These are phyloP conservation scores for Eucalyptus sp. DNA, from an alignment of 345 rosid species.

Conservation along the genomic window DNA sequence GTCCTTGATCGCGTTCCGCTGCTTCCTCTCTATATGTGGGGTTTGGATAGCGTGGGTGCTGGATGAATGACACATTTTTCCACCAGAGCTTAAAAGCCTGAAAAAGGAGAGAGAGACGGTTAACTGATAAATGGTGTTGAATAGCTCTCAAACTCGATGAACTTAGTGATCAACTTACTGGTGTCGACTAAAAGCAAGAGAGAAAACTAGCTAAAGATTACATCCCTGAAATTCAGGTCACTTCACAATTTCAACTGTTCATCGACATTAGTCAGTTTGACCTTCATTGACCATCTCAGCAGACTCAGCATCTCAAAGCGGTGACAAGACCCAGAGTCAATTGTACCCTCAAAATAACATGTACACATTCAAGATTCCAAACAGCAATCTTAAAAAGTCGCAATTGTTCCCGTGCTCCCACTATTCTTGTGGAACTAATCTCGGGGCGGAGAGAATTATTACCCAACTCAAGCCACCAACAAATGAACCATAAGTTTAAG, in stretches of 20 bases:
- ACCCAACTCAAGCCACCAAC: neutral
- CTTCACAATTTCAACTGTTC: neutral
- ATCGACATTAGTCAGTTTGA: neutral
- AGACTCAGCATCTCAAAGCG: neutral
- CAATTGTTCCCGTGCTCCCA: neutral
- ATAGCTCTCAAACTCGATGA: neutral
- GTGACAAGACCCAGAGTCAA: neutral
- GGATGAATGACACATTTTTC: slow-evolving; percentile 63
- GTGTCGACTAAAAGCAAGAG: neutral
- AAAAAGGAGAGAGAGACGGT: neutral
- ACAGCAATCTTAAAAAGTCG: neutral
- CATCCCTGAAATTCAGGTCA: neutral
- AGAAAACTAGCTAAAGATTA: neutral
- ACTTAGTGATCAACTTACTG: neutral
- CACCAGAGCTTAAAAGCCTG: slow-evolving; percentile 93
- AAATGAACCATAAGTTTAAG: neutral
- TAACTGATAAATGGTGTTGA: neutral
- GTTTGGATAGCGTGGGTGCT: slow-evolving; percentile 59
- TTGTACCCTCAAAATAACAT: neutral
- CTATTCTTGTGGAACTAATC: neutral
- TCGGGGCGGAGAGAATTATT: neutral
- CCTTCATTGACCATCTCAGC: neutral
- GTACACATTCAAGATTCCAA: neutral
- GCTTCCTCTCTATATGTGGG: slow-evolving; percentile 63
- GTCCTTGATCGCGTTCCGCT: slow-evolving; percentile 31